Conservation (phyloP, 208 protist species). For the Acanthamoeba sp. region DNA sequence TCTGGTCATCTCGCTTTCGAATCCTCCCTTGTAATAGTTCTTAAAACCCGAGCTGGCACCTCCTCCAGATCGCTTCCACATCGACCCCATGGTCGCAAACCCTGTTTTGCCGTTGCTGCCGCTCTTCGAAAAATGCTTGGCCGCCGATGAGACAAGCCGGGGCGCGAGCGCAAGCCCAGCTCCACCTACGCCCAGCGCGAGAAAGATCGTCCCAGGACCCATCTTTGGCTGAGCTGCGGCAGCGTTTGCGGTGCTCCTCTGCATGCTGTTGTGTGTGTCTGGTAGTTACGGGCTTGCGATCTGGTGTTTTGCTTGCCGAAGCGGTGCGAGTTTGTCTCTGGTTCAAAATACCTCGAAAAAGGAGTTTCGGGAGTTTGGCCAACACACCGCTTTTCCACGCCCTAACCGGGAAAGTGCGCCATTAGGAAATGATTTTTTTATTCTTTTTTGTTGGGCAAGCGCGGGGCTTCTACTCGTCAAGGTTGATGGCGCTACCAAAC, state of each 20-base stretch:
- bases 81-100: neutral
- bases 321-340: neutral
- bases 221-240: neutral
- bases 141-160: neutral
- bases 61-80: constrained; percentile 26
- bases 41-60: neutral
- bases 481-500: constrained; percentile 75
- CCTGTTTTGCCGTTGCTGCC: neutral
- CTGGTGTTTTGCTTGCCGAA: neutral
- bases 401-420: neutral
- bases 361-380: neutral
- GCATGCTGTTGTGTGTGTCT: neutral
- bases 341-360: neutral
- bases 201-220: neutral
- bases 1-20: constrained; percentile 85
- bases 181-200: neutral
- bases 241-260: neutral
- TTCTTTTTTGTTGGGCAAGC: neutral
- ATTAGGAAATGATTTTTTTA: neutral
- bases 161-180: neutral
- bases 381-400: neutral
- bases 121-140: neutral
- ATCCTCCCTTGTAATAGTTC: constrained; percentile 84
- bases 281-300: neutral
- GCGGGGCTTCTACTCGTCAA: constrained; percentile 24